Conservation (phyloP, 352 stramenopile genomes). For the Detonula confervacea region DNA sequence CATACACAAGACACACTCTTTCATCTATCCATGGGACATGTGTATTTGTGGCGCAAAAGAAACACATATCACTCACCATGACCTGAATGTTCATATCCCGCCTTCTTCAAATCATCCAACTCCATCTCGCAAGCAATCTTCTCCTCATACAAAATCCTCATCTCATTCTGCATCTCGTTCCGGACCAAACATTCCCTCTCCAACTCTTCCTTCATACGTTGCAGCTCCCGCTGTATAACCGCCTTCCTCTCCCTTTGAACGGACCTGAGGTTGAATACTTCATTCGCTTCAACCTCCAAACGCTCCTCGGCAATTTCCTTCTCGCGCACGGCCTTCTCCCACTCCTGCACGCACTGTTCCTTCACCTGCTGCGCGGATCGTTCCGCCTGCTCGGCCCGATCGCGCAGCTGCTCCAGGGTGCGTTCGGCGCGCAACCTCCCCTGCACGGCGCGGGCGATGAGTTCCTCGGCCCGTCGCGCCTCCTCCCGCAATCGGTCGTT, state of each 20-base stretch:
- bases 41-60: too few species aligned
- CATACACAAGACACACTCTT: too few species aligned
- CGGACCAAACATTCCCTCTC: constrained; percentile 9
- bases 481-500: background rate
- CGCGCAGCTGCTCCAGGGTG: too few species aligned
- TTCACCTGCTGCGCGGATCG: background rate
- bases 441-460: too few species aligned
- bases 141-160: constrained; percentile 17
- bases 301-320: background rate
- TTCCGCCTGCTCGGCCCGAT: too few species aligned
- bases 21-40: too few species aligned
- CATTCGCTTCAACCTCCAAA: too few species aligned
- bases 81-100: too few species aligned
- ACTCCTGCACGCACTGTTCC: background rate
- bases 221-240: background rate
- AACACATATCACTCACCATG: too few species aligned
- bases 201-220: background rate
- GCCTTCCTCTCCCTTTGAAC: background rate
- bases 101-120: constrained; percentile 12
- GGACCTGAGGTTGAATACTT: too few species aligned
- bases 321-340: background rate
- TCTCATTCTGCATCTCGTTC: constrained; percentile 22
- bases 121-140: constrained; percentile 17
- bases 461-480: too few species aligned
- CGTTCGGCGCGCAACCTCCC: too few species aligned